These are phyloP conservation scores for Arthrobotrys musiformis DNA, from an alignment of 2,329 filamentous ascomycete species.

Conservation along the genomic window DNA sequence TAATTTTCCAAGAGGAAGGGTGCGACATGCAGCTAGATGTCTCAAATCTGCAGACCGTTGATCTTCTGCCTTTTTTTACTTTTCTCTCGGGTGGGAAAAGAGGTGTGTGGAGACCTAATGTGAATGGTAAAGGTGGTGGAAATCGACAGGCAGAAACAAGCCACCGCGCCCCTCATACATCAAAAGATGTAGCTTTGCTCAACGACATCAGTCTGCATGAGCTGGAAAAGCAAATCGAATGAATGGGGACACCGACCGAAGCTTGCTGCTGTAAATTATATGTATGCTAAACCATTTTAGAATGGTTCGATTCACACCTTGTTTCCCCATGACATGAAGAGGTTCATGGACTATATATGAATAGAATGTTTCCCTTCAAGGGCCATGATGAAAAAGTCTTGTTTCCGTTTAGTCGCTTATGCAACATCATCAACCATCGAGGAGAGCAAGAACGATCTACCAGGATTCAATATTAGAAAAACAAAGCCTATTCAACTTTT, in stretches of 20 bases:
- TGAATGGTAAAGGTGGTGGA: constrained; percentile 9
- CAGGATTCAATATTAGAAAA: constrained; percentile 43
- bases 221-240: constrained; percentile 15
- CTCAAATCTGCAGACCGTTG: constrained; percentile 31
- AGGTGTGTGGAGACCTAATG: constrained; percentile 22
- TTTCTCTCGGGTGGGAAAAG: background rate
- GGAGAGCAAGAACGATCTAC: constrained; percentile 32
- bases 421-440: constrained; percentile 13
- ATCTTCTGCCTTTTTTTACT: constrained; percentile 13
- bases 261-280: background rate
- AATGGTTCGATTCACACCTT: background rate
- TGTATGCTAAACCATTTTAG: constrained; percentile 14
- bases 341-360: constrained; percentile 33
- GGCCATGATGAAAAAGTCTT: constrained; percentile 1
- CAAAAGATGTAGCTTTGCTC: background rate
- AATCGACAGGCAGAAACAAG: constrained; percentile 22
- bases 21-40: constrained; percentile 51
- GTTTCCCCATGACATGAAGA: constrained; percentile 1
- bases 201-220: background rate
- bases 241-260: background rate
- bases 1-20: constrained; percentile 20
- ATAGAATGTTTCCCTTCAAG: constrained; percentile 21
- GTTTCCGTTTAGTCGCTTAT: constrained; percentile 35
- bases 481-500: background rate
- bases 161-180: constrained; percentile 10